Percentiles rank a stretch among this genome's conserved stretches.
Evolutionary conservation across 768 basidiomycete genomes (phyloP).

Genomic region (Mycena albidolilacea): DNA sequence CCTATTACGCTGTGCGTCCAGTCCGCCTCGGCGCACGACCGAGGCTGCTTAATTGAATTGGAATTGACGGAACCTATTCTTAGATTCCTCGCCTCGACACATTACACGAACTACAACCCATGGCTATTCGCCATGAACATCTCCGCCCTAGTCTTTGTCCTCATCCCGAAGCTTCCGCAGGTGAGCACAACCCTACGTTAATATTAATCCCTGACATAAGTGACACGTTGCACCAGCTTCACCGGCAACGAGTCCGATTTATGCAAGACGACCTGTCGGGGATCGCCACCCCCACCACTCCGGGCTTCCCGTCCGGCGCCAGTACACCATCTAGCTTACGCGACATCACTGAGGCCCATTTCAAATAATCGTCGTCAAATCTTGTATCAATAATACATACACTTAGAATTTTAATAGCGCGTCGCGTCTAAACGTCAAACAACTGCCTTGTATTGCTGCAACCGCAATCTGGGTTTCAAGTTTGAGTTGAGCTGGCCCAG

Average conservation of each 20-base stretch:
- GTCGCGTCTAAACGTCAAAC: conserved; percentile 7
- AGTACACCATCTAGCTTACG: conserved; percentile 56
- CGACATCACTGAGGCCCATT: conserved; percentile 64
- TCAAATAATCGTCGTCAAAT: conserved; percentile 25
- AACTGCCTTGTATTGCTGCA: conserved; percentile 63
- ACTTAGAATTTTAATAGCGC: conserved; percentile 32
- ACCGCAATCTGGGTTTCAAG: conserved; percentile 60
- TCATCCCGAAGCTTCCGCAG: conserved; percentile 97
- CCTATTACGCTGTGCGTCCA: conserved; percentile 88
- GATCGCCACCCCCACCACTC: conserved; percentile 74
- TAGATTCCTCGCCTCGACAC: conserved; percentile 97
- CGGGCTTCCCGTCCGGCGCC: conserved; percentile 68
- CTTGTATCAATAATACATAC: conserved; percentile 39
- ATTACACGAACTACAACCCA: conserved; percentile 97
- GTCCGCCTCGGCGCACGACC: conserved; percentile 18
- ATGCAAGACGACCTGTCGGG: conserved; percentile 77
- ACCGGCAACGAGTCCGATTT: conserved; percentile 87
- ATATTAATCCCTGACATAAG: conserved; percentile 11
- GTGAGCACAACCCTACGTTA: conserved; percentile 58
- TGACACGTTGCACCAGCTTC: conserved; percentile 65
- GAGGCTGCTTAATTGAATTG: conserved; percentile 2
- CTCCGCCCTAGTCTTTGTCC: conserved; percentile 80
- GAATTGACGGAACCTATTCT: conserved; percentile 32
- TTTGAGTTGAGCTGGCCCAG: conserved; percentile 8
- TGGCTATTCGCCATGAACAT: conserved; percentile 95